Base-by-base conservation (phyloP, 2,329 filamentous ascomycete species). In the Xylariaceae sp. region DNA sequence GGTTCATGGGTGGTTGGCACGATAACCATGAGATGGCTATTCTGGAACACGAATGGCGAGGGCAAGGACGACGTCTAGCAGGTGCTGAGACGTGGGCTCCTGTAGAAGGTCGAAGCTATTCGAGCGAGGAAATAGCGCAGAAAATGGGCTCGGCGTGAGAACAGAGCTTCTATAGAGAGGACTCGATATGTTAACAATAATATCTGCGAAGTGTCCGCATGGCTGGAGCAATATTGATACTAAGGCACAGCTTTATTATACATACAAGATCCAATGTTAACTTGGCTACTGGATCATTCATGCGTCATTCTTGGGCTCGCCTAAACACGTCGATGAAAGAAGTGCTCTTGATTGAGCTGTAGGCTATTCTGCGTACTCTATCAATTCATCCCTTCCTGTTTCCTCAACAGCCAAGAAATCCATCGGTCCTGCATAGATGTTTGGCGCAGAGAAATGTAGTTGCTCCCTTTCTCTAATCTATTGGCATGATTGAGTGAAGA, bases 1-100 rank as follows among this genome's bases (percentile, higher is more conserved):
- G 58, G 58, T 56, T 56, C 16, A 51, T 45, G 36, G 58, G 58
- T 3, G 33, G 9, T 4, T 60, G 55, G 55, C 55, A 50, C 26
- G 51, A 58, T 36, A 27, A 43, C 15, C 35, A 55, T 23, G 55
- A 60, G 27, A n/a, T 58, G 40, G 58, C 40, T 0, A 58, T 60
- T 6, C 39, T 60, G 7, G 58, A 58, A 16, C 24, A 48, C 4
- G 58, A 60, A 32, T 60, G 55, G 57, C 39, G 54, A 9, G 53
- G 11, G 3, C 24, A 36, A 20, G 43, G 47, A 42, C 30, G 53
- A 4, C 35, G 7, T 4, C 15, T 5, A 1, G 46, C 23, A 13
- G 21, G 32, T 6, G 46, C 35, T 10, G 30, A 29, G 21, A 50
- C 35, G 1, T 55, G 40, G 40, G 52, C 27, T 10, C 41, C 52